Percentiles rank a stretch among this genome's conserved stretches.
Evolutionary conservation across 2,329 filamentous ascomycete species (phyloP).

Genomic region (Colletotrichum lindemuthianum): DNA sequence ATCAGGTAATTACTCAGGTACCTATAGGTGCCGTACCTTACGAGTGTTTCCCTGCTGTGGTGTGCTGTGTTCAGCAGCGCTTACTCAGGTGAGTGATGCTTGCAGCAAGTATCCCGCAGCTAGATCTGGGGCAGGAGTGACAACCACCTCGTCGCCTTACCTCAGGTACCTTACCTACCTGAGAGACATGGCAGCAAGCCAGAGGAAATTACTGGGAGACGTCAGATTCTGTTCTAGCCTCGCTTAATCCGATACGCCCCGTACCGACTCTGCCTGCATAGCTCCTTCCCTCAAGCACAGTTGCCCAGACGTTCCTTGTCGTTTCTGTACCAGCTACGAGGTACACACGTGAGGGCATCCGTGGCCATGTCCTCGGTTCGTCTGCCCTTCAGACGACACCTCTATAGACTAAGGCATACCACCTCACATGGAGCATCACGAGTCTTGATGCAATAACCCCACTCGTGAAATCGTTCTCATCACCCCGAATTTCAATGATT

Average conservation of each 20-base stretch:
- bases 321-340: no score
- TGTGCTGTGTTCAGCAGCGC: constrained; percentile 25
- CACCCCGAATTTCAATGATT: no score
- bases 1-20: no score
- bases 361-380: no score
- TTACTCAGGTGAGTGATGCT: neutral
- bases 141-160: no score
- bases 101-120: no score
- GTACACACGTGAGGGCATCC: no score
- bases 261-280: constrained; percentile 4
- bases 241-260: constrained; percentile 28
- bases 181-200: neutral
- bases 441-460: no score
- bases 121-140: no score
- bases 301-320: neutral
- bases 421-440: no score
- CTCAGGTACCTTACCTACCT: neutral
- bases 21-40: constrained; percentile 14
- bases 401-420: no score
- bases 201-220: constrained; percentile 19
- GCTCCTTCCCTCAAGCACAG: neutral
- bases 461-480: neutral
- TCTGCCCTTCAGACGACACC: neutral
- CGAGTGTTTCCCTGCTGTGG: constrained; percentile 1
- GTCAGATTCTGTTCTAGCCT: constrained; percentile 14